Evolutionary conservation across 1,284 basidiomycete genomes (phyloP).

Genomic region (Rhodofomes roseus): DNA sequence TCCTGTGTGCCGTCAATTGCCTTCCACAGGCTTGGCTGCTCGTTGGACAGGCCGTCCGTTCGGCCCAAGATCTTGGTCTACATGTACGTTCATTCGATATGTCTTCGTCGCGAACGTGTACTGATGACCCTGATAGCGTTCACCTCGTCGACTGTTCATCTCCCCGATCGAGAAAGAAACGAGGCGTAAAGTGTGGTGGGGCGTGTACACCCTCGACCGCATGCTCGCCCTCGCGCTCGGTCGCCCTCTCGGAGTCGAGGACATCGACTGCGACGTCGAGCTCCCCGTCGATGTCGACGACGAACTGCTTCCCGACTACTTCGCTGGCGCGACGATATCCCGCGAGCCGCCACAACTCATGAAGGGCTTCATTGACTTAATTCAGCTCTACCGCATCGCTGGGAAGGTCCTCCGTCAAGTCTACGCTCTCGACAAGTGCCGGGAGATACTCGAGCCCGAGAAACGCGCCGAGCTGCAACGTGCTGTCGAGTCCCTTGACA

Average conservation of each 20-base stretch:
- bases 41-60: conserved; percentile 82
- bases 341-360: conserved; percentile 65
- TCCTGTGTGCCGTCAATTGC: conserved; percentile 86
- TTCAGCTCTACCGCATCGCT: conserved; percentile 76
- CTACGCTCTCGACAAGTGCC: conserved; percentile 73
- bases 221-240: conserved; percentile 87
- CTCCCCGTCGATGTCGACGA: conserved; percentile 80
- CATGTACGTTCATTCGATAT: conserved; percentile 57
- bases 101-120: conserved; percentile 4
- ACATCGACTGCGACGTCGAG: conserved; percentile 80
- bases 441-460: conserved; percentile 69
- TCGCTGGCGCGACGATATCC: conserved; percentile 53
- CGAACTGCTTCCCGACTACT: conserved; percentile 68
- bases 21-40: conserved; percentile 89
- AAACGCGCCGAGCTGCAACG: conserved; percentile 69
- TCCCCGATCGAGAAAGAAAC: conserved; percentile 82
- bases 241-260: conserved; percentile 75
- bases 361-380: conserved; percentile 75
- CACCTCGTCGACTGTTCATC: conserved; percentile 68
- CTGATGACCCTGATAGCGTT: conserved; percentile 51
- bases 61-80: conserved; percentile 84
- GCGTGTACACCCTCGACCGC: conserved; percentile 82
- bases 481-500: conserved; percentile 74
- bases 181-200: conserved; percentile 87
- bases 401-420: conserved; percentile 80